Conservation (phyloP, 1,139 yeast genomes). For the Kluyveromyces sp. region DNA sequence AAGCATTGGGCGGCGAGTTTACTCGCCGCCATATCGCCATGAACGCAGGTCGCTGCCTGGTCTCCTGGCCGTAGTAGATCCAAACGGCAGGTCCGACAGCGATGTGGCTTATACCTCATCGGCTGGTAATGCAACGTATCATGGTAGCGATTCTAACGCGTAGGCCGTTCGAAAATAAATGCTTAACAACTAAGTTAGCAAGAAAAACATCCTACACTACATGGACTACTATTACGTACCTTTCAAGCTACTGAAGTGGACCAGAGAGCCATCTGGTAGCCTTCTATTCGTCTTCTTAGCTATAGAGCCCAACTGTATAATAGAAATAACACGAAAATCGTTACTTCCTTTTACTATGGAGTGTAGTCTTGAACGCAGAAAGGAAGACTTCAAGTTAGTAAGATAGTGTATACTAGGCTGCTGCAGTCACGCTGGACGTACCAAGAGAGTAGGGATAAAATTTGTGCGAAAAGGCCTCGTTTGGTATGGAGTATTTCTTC, state of each 20-base stretch:
- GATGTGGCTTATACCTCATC: conserved; percentile 1
- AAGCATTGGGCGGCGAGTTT: conserved; percentile 1
- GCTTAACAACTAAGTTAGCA: no score
- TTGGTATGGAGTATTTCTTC: neutral
- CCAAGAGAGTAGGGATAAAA: no score
- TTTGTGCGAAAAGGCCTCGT: no score
- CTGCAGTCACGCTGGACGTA: no score
- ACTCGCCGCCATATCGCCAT: neutral
- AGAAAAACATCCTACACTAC: no score
- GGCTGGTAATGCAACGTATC: conserved; percentile 6
- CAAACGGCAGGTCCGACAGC: neutral
- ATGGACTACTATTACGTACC: no score
- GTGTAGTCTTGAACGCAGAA: no score
- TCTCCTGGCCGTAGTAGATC: neutral
- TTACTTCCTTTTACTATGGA: no score
- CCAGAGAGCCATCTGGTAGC: neutral
- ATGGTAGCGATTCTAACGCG: conserved; percentile 4
- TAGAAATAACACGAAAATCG: neutral
- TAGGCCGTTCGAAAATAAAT: neutral
- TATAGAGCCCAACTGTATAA: neutral
- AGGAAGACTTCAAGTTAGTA: no score
- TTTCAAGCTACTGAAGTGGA: neutral
- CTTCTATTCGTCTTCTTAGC: neutral
- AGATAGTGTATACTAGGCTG: no score
- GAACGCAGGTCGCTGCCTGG: neutral